These are phyloP conservation scores for Ilyonectria robusta DNA, from an alignment of 2,329 filamentous ascomycete species.

Conservation along the genomic window DNA sequence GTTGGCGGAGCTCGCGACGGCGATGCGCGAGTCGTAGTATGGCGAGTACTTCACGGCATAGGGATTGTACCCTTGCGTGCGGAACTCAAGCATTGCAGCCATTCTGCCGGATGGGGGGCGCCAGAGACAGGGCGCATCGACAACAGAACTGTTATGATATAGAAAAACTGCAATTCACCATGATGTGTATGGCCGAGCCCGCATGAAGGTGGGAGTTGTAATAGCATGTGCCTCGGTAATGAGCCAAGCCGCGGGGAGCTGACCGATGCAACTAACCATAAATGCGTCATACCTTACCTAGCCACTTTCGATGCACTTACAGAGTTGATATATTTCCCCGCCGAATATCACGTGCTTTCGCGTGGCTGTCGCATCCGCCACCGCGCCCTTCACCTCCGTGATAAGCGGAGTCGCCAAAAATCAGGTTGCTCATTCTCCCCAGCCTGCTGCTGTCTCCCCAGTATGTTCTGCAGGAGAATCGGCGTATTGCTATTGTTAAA, in stretches of 20 bases:
- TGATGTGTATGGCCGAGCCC: conserved; percentile 10
- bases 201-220: conserved; percentile 18
- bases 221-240: conserved; percentile 55
- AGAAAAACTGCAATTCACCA: conserved; percentile 21
- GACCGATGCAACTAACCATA: conserved; percentile 37
- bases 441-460: neutral
- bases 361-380: conserved; percentile 33
- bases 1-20: conserved; percentile 91
- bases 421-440: conserved; percentile 8
- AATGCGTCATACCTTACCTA: conserved; percentile 30
- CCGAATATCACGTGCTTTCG: conserved; percentile 47
- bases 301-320: conserved; percentile 33
- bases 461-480: neutral
- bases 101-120: conserved; percentile 46
- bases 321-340: conserved; percentile 5
- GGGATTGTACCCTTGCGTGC: conserved; percentile 93
- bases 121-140: conserved; percentile 39
- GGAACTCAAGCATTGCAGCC: conserved; percentile 90
- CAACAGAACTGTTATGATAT: conserved; percentile 33
- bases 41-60: conserved; percentile 99
- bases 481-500: neutral
- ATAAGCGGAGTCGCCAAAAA: conserved; percentile 8
- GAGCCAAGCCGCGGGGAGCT: conserved; percentile 43
- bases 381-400: conserved; percentile 27
- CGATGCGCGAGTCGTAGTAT: conserved; percentile 95